phyloP scores from a whole-genome alignment of 257 asterid genomes.

The Eustoma russellianum region DNA sequence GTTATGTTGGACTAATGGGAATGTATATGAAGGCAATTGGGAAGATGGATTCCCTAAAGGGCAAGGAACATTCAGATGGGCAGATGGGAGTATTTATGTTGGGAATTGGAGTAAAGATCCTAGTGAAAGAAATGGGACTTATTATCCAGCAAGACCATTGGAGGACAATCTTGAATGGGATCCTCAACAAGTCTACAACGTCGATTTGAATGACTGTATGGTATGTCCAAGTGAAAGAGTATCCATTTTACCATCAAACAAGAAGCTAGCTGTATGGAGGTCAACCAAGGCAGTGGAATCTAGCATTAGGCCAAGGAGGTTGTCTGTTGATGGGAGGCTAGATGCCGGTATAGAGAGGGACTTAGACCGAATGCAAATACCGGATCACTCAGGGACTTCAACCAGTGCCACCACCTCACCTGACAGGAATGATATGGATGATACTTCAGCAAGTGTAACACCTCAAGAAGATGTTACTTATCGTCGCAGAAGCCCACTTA shows the following conservation, averaged over 20 bases:
- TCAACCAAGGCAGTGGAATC: constrained; percentile 33
- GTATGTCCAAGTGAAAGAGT: constrained; percentile 53
- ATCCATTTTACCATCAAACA: constrained; percentile 71
- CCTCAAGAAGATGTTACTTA: constrained; percentile 7
- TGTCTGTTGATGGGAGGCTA: constrained; percentile 73
- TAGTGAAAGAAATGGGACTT: constrained; percentile 57
- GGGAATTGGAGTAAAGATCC: constrained; percentile 81
- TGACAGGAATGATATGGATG: constrained; percentile 14
- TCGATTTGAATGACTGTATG: constrained; percentile 49
- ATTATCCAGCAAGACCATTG: constrained; percentile 51
- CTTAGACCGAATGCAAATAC: constrained; percentile 39
- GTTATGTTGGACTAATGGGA: constrained; percentile 52
- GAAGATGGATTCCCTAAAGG: constrained; percentile 77
- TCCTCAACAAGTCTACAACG: constrained; percentile 49
- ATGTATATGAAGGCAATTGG: constrained; percentile 65
- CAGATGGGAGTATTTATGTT: constrained; percentile 64
- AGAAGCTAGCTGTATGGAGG: constrained; percentile 67
- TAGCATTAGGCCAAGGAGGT: constrained; percentile 37
- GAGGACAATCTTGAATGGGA: constrained; percentile 74
- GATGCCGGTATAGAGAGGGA: constrained; percentile 53
- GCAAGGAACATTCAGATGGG: constrained; percentile 46
- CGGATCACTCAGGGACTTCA: constrained; percentile 53
- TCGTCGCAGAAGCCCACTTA: constrained; percentile 18
- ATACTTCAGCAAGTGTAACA: constrained; percentile 6
- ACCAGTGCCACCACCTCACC: constrained; percentile 13